Evolutionary conservation across 352 stramenopile species (phyloP).

Genomic region (Blastocystis sp.): DNA sequence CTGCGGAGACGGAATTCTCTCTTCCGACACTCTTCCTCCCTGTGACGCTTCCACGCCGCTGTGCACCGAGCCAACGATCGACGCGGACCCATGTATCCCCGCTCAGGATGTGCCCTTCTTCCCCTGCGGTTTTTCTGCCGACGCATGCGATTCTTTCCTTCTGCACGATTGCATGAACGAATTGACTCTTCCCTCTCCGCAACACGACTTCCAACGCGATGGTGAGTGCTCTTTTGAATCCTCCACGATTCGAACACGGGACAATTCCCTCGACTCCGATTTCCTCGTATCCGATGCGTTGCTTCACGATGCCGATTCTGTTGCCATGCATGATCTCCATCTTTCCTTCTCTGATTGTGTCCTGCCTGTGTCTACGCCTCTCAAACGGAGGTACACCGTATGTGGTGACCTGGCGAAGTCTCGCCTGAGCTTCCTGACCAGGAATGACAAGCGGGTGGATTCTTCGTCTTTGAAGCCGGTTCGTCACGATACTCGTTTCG

Average conservation of each 20-base stretch:
- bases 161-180: not conserved
- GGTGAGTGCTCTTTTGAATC: not conserved
- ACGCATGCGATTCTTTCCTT: not conserved
- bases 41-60: not conserved
- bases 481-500: constrained; percentile 22
- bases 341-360: not conserved
- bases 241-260: not conserved
- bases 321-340: not conserved
- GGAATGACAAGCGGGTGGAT: not conserved
- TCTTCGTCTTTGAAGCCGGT: not conserved
- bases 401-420: not conserved
- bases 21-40: not conserved
- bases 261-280: not conserved
- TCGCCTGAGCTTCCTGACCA: not conserved
- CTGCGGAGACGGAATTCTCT: not conserved
- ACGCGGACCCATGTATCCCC: not conserved
- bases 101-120: not conserved
- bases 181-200: not conserved
- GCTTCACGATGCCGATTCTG: not conserved
- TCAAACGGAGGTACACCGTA: not conserved
- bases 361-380: not conserved
- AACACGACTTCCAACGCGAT: not conserved
- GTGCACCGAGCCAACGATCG: not conserved
- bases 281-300: not conserved
- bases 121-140: not conserved